Percentiles rank a stretch among this genome's conserved stretches.
phyloP scores from a whole-genome alignment of 2,329 filamentous ascomycete genomes.

The Aaosphaeria arxii region DNA sequence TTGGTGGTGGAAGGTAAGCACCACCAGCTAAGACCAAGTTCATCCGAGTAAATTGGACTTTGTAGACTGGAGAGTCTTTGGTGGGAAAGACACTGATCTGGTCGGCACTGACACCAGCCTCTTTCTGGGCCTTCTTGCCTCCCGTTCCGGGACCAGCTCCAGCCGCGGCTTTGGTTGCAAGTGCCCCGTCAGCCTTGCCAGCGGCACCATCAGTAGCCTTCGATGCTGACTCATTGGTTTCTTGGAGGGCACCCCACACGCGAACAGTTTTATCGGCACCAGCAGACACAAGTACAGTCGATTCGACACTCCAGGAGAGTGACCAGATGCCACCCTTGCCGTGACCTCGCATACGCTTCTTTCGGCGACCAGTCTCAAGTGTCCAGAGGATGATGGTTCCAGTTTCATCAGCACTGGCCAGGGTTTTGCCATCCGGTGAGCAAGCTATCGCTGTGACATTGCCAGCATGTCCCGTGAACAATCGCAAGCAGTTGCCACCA shows the following conservation, averaged over 20 bases:
- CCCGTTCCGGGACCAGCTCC: constrained; percentile 36
- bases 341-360: constrained; percentile 93
- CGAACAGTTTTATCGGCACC: constrained; percentile 91
- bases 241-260: constrained; percentile 85
- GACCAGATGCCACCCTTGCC: constrained; percentile 92
- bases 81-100: constrained; percentile 94
- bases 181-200: constrained; percentile 51
- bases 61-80: constrained; percentile 93
- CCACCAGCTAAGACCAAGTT: constrained; percentile 88
- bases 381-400: constrained; percentile 96
- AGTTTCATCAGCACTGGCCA: constrained; percentile 86
- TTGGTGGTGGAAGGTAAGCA: constrained; percentile 54
- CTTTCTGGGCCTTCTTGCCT: constrained; percentile 74
- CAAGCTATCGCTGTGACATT: constrained; percentile 83
- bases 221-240: constrained; percentile 50
- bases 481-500: constrained; percentile 80
- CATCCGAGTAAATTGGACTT: constrained; percentile 91
- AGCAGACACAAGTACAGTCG: constrained; percentile 82
- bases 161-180: constrained; percentile 49
- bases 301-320: constrained; percentile 89
- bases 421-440: constrained; percentile 79
- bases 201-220: constrained; percentile 49
- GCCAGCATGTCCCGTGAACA: constrained; percentile 89
- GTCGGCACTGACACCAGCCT: constrained; percentile 84
- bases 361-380: constrained; percentile 75